Evolutionary conservation across 164 flowering plant species (phyloP).

Genomic region (Buxus sempervirens): DNA sequence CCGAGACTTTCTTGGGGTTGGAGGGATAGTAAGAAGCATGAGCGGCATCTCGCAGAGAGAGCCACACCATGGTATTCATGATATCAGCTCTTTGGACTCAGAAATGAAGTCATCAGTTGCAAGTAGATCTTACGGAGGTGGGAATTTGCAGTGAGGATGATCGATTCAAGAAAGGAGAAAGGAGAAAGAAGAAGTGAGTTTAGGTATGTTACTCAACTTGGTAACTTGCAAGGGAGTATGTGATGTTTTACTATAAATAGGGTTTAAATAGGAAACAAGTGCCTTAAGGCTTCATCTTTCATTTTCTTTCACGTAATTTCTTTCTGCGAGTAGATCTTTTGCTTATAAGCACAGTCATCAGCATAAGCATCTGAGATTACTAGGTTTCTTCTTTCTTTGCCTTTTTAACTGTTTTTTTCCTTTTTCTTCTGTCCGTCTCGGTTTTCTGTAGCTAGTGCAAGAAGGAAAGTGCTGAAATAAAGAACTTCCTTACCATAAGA

Average conservation of each 20-base stretch:
- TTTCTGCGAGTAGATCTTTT: slow-evolving; percentile 8
- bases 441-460: background rate
- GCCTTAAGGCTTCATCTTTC: slow-evolving; percentile 16
- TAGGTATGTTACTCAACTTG: slow-evolving; percentile 23
- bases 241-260: slow-evolving; percentile 12
- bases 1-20: slow-evolving; percentile 77
- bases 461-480: background rate
- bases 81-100: slow-evolving; percentile 36
- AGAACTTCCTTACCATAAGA: background rate
- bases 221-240: slow-evolving; percentile 11
- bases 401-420: too few relatives aligned
- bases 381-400: background rate
- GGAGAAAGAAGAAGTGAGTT: background rate
- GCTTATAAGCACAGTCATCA: slow-evolving; percentile 4
- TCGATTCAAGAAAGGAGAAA: background rate
- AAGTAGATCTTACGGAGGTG: slow-evolving; percentile 39
- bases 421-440: background rate
- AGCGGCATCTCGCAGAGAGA: slow-evolving; percentile 18
- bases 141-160: slow-evolving; percentile 35
- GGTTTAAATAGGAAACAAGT: slow-evolving; percentile 12
- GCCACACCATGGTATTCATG: slow-evolving; percentile 29
- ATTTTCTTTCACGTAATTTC: slow-evolving; percentile 5
- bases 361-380: background rate
- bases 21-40: slow-evolving; percentile 52
- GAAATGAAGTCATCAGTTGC: slow-evolving; percentile 30